Base-by-base conservation (phyloP, 805 yeast genomes). In the Wickerhamiella occidentalis region DNA sequence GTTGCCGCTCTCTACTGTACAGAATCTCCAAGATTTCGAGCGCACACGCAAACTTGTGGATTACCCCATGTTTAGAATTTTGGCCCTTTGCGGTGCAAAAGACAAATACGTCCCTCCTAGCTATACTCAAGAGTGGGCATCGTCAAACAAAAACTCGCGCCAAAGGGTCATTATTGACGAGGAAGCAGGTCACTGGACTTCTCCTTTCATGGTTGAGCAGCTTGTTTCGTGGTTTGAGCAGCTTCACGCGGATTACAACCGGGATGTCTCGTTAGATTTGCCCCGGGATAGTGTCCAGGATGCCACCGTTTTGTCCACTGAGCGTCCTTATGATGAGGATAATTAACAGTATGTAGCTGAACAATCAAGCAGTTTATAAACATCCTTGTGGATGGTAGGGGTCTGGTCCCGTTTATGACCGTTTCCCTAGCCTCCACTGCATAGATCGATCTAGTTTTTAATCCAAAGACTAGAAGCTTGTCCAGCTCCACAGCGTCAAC, bases 21-120 rank as follows among this genome's bases (percentile, higher is more conserved):
- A 37, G 23, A 37, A 47, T 23, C 45, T 49, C 2, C 51, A 51
- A 45, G 48, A 45, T n/a, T 29, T 47, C n/a, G 30, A 17, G 26
- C 25, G 18, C 18, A 47, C 40, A 4, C 43, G 25, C 4, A 25
- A 26, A 15, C 43, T 45, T 17, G 23, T 8, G 18, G 29, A 37
- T n/a, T 28, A 25, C 18, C 35, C 52, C 19, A n/a, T 22, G 22
- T 50, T 58, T 46, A 50, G 58, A 13, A 51, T 66, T 6, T 54
- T 62, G 21, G 63, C 67, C 3, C 55, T 63, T 21, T 60, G 61
- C 40, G 72, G 71, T 1, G 64, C 50, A n/a, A 55, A 55, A 19
- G 72, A 68, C 49, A 54, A 57, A 21, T 54, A 66, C 6, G 70
- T 68, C 11, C 70, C 71, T 6, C 59, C 64, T 11, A 45, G 41